Base-by-base conservation (phyloP, 331 rosid species). In the Malus hybrid region DNA sequence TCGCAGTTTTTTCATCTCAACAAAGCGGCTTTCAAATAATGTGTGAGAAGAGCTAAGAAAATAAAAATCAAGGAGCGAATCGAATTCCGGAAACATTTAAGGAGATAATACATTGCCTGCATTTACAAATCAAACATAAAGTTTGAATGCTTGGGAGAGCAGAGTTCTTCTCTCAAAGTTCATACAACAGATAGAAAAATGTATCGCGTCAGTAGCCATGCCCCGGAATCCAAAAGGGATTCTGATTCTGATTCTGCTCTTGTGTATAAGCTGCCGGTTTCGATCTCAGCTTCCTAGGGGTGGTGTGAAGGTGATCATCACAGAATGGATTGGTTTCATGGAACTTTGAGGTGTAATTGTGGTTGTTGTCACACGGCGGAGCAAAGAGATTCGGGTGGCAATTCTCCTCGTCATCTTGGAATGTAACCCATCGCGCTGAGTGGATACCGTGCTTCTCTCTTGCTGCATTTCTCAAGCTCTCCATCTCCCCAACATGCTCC, bases 401-500 rank as follows among this genome's bases (percentile, higher is more conserved):
- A 73, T 95, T 95, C 77, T 95, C 97, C 1, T 89, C 86, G 6
- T 90, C 93, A 2, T 84, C 96, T 7, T 87, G 96, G 78, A 84
- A 92, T 29, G 93, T 83, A 4, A 89, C 87, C 98, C 99, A 92
- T 34, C 84, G 75, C 79, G 30, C 87, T n/a, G 93, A 89, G 83
- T 84, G 84, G 77, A 63, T 76, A 71, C 79, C 67, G 1, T 81
- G 88, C 76, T 86, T 87, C 80, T 86, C 96, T 68, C 78, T 87
- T 1, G 87, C 83, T 68, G 83, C 82, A 73, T 73, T 85, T 50
- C 93, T 85, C 87, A 39, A 77, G 68, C 79, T 88, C 66, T 95
- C 97, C 89, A 86, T 88, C 76, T 90, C 97, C 79, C 85, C 97
- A 55, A 87, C 88, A 46, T 90, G 94, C 53, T 80, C 88, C 79